Conservation (phyloP, 2,329 filamentous ascomycete genomes). For the Pestalotiopsis sp. region DNA sequence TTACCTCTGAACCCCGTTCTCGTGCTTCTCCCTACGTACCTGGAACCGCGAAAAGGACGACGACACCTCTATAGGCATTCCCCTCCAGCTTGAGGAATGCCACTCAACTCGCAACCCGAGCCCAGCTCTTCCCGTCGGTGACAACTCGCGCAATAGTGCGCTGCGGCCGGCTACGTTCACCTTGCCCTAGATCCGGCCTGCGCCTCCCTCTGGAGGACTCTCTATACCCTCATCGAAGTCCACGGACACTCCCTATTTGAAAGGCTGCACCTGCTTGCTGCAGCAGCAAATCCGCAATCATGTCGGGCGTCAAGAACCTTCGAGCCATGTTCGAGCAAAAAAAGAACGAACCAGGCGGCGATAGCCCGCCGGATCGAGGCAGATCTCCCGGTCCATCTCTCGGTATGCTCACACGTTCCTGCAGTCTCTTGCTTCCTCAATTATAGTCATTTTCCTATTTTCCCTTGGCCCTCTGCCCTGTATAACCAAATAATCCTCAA, state of each 20-base stretch:
- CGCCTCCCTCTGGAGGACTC: neutral
- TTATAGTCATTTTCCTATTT: neutral
- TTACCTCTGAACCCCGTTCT: neutral
- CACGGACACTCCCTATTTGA: neutral
- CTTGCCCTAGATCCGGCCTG: neutral
- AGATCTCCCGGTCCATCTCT: slow-evolving; percentile 54
- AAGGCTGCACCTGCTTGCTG: neutral
- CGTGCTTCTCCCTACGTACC: neutral
- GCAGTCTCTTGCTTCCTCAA: neutral
- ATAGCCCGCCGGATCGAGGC: slow-evolving; percentile 64
- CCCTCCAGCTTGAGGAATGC: slow-evolving; percentile 19
- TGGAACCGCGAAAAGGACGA: neutral
- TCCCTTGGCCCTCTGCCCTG: neutral
- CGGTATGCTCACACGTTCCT: slow-evolving; percentile 17
- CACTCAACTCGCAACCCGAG: slow-evolving; percentile 22
- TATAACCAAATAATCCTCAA: neutral
- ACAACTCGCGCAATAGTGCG: slow-evolving; percentile 16
- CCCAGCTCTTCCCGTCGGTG: slow-evolving; percentile 26
- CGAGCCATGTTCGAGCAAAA: slow-evolving; percentile 81
- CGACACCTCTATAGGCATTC: neutral
- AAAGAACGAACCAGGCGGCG: slow-evolving; percentile 39
- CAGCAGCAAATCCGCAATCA: slow-evolving; percentile 29
- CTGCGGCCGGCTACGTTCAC: neutral
- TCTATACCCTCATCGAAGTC: neutral
- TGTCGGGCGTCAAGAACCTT: slow-evolving; percentile 74